A percentile compares a stretch with the other conserved stretches of the same genome.
phyloP scores from a whole-genome alignment of 371 early-diverging fungal genomes.

The Smittium mucronatum region DNA sequence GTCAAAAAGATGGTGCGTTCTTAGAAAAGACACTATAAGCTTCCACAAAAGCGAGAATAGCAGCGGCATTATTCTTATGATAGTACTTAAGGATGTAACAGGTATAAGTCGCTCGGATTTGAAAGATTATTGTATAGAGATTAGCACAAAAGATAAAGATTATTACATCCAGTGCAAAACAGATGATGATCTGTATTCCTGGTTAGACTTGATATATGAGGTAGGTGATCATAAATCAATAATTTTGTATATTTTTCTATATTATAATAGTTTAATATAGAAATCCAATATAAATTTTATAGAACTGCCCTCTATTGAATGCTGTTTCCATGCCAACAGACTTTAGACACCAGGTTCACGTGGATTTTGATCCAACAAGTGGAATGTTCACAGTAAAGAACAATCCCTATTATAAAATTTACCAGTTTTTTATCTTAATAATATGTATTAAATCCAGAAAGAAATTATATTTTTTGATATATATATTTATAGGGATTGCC shows the following conservation, averaged over 20 bases:
- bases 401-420: too few relatives aligned
- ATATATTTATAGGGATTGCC: too few relatives aligned
- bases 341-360: slow-evolving; percentile 89
- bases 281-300: too few relatives aligned
- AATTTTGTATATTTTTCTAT: too few relatives aligned
- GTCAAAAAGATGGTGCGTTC: slow-evolving; percentile 81
- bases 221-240: too few relatives aligned
- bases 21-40: slow-evolving; percentile 63
- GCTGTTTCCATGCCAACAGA: slow-evolving; percentile 87
- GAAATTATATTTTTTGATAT: too few relatives aligned
- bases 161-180: slow-evolving; percentile 75
- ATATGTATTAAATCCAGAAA: too few relatives aligned
- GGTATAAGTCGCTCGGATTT: slow-evolving; percentile 68
- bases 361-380: slow-evolving; percentile 84
- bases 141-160: slow-evolving; percentile 70
- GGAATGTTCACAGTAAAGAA: too few relatives aligned
- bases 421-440: too few relatives aligned
- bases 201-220: slow-evolving; percentile 89
- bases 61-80: not conserved
- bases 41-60: slow-evolving; percentile 51
- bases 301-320: slow-evolving; percentile 61
- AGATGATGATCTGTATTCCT: slow-evolving; percentile 89
- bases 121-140: slow-evolving; percentile 79
- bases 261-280: too few relatives aligned
- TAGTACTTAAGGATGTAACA: slow-evolving; percentile 33